These are phyloP conservation scores for Trichophyton equinum DNA, from an alignment of 2,329 filamentous ascomycete species.

Conservation along the genomic window DNA sequence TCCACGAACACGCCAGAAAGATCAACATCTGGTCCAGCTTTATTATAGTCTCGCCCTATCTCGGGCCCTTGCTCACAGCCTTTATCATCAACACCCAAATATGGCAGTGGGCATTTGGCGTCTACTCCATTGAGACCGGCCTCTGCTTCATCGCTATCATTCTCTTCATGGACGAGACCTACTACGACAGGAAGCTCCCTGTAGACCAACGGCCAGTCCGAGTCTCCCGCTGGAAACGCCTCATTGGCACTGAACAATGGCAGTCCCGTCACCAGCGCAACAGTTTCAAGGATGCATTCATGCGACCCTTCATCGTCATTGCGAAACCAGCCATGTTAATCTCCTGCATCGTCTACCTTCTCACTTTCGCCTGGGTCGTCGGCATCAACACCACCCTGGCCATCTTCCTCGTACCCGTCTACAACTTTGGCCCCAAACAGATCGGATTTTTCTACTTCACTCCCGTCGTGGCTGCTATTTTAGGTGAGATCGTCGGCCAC, in stretches of 20 bases:
- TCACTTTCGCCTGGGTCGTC: slow-evolving; percentile 32
- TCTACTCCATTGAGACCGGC: slow-evolving; percentile 24
- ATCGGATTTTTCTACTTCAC: slow-evolving; percentile 49
- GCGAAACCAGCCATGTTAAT: slow-evolving; percentile 29
- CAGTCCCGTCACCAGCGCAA: slow-evolving; percentile 19
- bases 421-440: slow-evolving; percentile 39
- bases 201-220: slow-evolving; percentile 22
- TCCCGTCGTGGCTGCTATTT: slow-evolving; percentile 41
- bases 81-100: slow-evolving; percentile 28
- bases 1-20: slow-evolving; percentile 30
- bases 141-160: slow-evolving; percentile 24
- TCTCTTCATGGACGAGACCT: slow-evolving; percentile 28
- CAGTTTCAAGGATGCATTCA: slow-evolving; percentile 24
- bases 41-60: slow-evolving; percentile 25
- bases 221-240: slow-evolving; percentile 19
- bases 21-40: slow-evolving; percentile 30
- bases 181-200: slow-evolving; percentile 26
- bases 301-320: slow-evolving; percentile 27
- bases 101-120: slow-evolving; percentile 28
- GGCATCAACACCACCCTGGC: slow-evolving; percentile 46
- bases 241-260: slow-evolving; percentile 27
- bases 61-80: slow-evolving; percentile 23
- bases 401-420: slow-evolving; percentile 40
- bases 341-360: slow-evolving; percentile 27
- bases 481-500: slow-evolving; percentile 45